These are phyloP conservation scores for Fusarium concolor DNA, from an alignment of 2,329 filamentous ascomycete species.

Conservation along the genomic window DNA sequence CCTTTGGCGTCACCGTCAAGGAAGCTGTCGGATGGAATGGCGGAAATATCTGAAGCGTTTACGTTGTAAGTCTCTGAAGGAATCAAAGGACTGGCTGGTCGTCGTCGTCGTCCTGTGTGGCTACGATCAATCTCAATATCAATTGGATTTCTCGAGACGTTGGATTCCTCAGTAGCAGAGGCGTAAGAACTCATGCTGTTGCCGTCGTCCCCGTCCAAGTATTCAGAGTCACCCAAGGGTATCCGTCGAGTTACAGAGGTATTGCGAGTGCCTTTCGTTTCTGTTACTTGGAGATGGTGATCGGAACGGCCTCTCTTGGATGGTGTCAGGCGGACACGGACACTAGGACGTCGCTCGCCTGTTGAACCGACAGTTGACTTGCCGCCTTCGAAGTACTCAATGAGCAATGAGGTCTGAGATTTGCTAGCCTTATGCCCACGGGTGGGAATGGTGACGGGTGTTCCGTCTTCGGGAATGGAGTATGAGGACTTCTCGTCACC, in stretches of 20 bases:
- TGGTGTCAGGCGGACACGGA: constrained; percentile 82
- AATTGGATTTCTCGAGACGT: constrained; percentile 79
- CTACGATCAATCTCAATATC: constrained; percentile 87
- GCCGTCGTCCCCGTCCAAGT: constrained; percentile 69
- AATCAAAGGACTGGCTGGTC: constrained; percentile 75
- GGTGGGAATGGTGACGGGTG: constrained; percentile 91
- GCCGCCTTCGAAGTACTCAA: constrained; percentile 92
- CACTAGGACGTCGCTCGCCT: constrained; percentile 80
- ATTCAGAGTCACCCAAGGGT: constrained; percentile 59
- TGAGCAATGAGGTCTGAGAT: constrained; percentile 90
- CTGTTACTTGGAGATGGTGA: constrained; percentile 88
- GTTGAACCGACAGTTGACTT: constrained; percentile 66
- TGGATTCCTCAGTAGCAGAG: constrained; percentile 83
- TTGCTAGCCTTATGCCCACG: constrained; percentile 68
- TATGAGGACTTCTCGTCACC: constrained; percentile 79
- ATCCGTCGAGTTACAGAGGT: constrained; percentile 68
- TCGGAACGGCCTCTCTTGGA: constrained; percentile 72
- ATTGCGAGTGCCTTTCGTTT: constrained; percentile 79
- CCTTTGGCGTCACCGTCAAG: constrained; percentile 63
- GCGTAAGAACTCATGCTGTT: constrained; percentile 79
- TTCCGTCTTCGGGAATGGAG: constrained; percentile 87
- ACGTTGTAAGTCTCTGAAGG: constrained; percentile 72
- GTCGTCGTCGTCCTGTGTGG: constrained; percentile 61
- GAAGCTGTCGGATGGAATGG: constrained; percentile 73
- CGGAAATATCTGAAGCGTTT: constrained; percentile 86